Conservation (phyloP, 495 filamentous ascomycete genomes). For the Aspergillus incahuasiensis region DNA sequence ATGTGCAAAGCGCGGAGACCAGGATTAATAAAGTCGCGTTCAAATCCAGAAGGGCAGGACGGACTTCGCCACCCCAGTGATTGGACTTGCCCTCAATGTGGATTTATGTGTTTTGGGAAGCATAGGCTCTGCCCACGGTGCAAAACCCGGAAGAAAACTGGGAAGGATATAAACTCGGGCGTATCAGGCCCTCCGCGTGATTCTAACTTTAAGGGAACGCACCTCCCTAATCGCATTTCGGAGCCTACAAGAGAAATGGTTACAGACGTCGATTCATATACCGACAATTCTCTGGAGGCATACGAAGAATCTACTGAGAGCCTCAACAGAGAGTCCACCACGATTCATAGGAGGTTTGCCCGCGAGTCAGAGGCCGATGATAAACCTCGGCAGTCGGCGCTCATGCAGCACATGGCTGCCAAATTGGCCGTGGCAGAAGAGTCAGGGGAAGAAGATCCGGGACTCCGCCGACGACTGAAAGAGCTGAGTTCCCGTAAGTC, state of each 20-base stretch:
- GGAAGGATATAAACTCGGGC: too few relatives aligned
- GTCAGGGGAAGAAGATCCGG: background rate
- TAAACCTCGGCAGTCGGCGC: conserved; percentile 1
- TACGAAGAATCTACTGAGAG: background rate
- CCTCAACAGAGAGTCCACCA: conserved; percentile 8
- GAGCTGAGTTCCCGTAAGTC: background rate
- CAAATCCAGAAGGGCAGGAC: background rate
- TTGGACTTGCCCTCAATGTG: background rate
- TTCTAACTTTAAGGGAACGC: too few relatives aligned
- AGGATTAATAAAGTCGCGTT: background rate
- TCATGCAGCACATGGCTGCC: background rate
- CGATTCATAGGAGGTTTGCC: conserved; percentile 18
- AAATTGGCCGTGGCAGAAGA: background rate
- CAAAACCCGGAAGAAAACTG: background rate
- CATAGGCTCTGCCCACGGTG: background rate
- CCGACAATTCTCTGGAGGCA: background rate
- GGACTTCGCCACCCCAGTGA: background rate
- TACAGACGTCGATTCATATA: background rate
- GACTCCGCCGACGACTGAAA: background rate
- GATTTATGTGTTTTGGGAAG: background rate
- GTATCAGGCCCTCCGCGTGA: too few relatives aligned
- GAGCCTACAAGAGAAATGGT: background rate
- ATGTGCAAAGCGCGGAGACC: conserved; percentile 28
- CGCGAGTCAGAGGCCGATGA: background rate
- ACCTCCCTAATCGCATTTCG: background rate